These are phyloP conservation scores for Psilocybe azurescens DNA, from an alignment of 768 basidiomycete species.

Conservation along the genomic window DNA sequence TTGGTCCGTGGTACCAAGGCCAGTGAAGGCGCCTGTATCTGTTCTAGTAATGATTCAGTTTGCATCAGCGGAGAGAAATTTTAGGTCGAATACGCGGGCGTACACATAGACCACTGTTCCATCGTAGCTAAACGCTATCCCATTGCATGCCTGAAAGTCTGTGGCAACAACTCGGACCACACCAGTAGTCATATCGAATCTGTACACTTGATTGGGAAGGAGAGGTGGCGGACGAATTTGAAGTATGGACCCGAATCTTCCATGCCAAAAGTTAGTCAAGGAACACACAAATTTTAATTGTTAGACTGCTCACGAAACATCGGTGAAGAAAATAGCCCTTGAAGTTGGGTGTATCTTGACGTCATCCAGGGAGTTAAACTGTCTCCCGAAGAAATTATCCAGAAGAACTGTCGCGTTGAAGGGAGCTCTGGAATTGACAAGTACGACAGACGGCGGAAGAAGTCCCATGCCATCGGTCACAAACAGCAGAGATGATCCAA, in stretches of 20 bases:
- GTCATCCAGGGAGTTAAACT: slow-evolving; percentile 86
- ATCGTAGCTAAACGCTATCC: slow-evolving; percentile 70
- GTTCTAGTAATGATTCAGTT: slow-evolving; percentile 34
- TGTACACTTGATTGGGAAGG: slow-evolving; percentile 79
- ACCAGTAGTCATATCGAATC: slow-evolving; percentile 69
- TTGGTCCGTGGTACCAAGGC: slow-evolving; percentile 46
- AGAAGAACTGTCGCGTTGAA: slow-evolving; percentile 71
- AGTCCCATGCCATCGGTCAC: slow-evolving; percentile 69
- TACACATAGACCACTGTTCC: slow-evolving; percentile 71
- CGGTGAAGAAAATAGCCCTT: slow-evolving; percentile 78
- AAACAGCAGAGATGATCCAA: slow-evolving; percentile 62
- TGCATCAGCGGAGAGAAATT: background rate
- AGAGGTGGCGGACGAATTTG: slow-evolving; percentile 69
- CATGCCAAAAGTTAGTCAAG: background rate
- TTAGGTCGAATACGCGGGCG: slow-evolving; percentile 30
- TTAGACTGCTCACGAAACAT: slow-evolving; percentile 59
- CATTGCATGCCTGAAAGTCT: slow-evolving; percentile 74
- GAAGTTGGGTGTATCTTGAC: slow-evolving; percentile 71
- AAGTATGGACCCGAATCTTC: slow-evolving; percentile 62
- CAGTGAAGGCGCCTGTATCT: slow-evolving; percentile 54
- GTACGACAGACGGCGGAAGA: slow-evolving; percentile 64
- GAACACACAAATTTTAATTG: slow-evolving; percentile 11
- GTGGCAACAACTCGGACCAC: slow-evolving; percentile 76
- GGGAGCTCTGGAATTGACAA: slow-evolving; percentile 67
- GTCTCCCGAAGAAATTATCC: slow-evolving; percentile 80